A percentile compares a stretch with the other conserved stretches of the same genome.
phyloP scores from a whole-genome alignment of 139 green algal genomes.

The Volvox africanus region DNA sequence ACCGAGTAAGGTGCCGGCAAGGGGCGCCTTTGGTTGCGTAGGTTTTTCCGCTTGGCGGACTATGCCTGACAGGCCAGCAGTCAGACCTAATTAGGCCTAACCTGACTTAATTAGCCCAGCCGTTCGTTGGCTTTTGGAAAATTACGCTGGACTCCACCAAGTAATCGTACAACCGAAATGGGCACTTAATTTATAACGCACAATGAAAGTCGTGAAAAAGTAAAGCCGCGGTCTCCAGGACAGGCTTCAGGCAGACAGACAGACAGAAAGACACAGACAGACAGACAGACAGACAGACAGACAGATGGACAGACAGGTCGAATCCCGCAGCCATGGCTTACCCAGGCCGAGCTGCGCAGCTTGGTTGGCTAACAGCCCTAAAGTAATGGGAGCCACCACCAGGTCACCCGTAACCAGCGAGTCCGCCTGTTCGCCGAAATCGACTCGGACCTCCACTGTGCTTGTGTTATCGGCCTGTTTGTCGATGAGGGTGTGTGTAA shows the following conservation, averaged over 20 bases:
- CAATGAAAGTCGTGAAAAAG: too few species aligned
- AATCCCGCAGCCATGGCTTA: not conserved
- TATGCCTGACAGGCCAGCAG: too few species aligned
- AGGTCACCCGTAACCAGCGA: slow-evolving; percentile 1
- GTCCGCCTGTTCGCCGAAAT: not conserved
- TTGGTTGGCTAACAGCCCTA: not conserved
- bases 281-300: not conserved
- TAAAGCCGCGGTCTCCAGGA: not conserved
- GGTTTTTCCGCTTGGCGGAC: too few species aligned
- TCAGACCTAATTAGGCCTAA: too few species aligned
- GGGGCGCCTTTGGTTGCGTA: too few species aligned
- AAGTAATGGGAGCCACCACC: not conserved
- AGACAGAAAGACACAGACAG: not conserved
- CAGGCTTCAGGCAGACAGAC: not conserved
- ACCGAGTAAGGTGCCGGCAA: too few species aligned
- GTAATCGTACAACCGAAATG: too few species aligned
- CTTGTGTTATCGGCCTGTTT: not conserved
- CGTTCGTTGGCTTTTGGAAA: too few species aligned
- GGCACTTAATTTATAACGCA: too few species aligned
- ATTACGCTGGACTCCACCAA: too few species aligned
- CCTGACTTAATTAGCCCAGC: too few species aligned
- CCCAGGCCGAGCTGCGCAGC: not conserved
- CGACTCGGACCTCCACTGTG: not conserved
- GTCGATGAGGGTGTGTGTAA: not conserved
- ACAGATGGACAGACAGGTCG: not conserved